Evolutionary conservation across 179 eudicot species (phyloP), one percentile per base, ranked within the genome.

Genomic region (Camellia oleifera): DNA sequence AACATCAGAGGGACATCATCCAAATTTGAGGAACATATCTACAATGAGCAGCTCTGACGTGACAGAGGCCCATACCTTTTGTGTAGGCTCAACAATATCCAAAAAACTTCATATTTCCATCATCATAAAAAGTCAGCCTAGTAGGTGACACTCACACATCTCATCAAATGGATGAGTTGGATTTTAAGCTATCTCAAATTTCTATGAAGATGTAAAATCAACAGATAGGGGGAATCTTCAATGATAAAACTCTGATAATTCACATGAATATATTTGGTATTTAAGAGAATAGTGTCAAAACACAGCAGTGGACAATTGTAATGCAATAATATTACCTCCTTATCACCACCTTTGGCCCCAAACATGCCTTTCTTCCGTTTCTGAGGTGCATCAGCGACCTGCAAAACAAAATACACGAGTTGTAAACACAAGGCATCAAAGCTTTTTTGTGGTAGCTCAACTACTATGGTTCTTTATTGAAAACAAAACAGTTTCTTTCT

Each of bases 341-440:
- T 97, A 82, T 97, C 98, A 80, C 95, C 97, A 56, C 98, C 97
- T 88, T 93, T 93, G 10, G 89, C 85, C 77, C 99, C 98, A 78
- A 93, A 92, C 77, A 95, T 88, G 78, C 98, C 99, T 84, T 95
- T 95, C 86, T 93, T 95, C n/a, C 92, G 91, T 76, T 93, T 93
- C 74, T 95, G 89, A 20, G 98, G 96, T 56, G 89, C 92, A 82
- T 95, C 99, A 67, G 86, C 98, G 83, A 97, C 98, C 98, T 94
- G 84, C 78, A 57, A 78, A 79, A 69, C 52, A 80, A 61, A 62
- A 63, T 23, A 44, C 61, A 85, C 48, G 45, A 44, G 20, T 42
- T 20, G 70, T 75, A 10, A 63, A 44, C 50, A 72, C 69, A 23
- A 66, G 26, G 32, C 64, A 69, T 72, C 44, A 50, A 26, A 26